These are phyloP conservation scores for Kwoniella mangroviensis DNA, from an alignment of 768 basidiomycete species.

Conservation along the genomic window DNA sequence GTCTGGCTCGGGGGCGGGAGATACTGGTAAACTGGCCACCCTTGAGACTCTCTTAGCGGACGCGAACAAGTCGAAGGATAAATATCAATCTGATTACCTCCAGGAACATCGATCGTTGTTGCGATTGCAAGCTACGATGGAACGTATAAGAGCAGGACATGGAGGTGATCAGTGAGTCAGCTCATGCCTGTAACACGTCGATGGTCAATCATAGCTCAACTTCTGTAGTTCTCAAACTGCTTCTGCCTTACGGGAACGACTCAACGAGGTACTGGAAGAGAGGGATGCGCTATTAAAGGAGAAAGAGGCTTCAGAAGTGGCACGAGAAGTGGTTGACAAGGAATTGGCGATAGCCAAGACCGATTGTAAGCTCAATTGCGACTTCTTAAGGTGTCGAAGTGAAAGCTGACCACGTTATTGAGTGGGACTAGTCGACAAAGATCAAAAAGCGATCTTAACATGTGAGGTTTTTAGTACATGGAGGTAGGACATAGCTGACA, in stretches of 20 bases:
- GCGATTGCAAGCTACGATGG: constrained; percentile 75
- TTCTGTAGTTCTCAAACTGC: constrained; percentile 8
- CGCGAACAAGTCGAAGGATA: constrained; percentile 82
- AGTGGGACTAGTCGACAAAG: constrained; percentile 92
- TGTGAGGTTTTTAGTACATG: constrained; percentile 43
- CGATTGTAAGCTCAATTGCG: constrained; percentile 65
- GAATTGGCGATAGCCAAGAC: constrained; percentile 84
- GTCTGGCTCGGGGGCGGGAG: constrained; percentile 68
- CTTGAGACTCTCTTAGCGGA: constrained; percentile 90
- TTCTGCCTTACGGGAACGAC: constrained; percentile 56
- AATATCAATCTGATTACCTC: constrained; percentile 87
- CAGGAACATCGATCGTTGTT: constrained; percentile 81
- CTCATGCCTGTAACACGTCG: not conserved
- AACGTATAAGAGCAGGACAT: constrained; percentile 88
- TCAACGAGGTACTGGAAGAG: constrained; percentile 85
- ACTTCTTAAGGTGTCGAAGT: constrained; percentile 1
- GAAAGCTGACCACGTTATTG: not conserved
- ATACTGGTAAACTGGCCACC: constrained; percentile 77
- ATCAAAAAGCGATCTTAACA: constrained; percentile 86
- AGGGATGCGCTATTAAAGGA: constrained; percentile 72
- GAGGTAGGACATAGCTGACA: constrained; percentile 15
- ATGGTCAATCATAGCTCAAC: not conserved
- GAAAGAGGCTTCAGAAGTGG: constrained; percentile 73
- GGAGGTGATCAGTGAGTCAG: constrained; percentile 71
- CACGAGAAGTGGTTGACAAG: constrained; percentile 66